Base-by-base conservation (phyloP, 805 yeast species). In the Kodamaea hsintzibuensis region DNA sequence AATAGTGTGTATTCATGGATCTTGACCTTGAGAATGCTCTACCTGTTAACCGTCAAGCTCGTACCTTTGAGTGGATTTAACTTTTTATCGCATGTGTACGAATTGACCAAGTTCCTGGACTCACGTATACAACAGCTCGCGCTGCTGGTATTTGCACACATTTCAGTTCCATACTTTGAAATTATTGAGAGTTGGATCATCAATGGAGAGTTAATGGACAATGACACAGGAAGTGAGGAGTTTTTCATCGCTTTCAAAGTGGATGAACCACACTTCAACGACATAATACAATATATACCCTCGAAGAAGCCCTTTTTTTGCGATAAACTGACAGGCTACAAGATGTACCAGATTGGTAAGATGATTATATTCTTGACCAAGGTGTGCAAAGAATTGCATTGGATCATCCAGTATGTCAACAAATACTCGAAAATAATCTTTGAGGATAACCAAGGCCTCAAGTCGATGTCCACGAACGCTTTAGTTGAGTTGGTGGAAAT, bases 281-380 rank as follows among this genome's bases (percentile, higher is more conserved):
- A 70, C 38, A 71, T 72, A 3, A 69, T 78, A 16, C 57, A 60
- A 16, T 74, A 63, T 51, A 49, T 67, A 19, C 61, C 65, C 0
- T 66, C 65, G 0, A 74, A 70, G 42, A 71, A 78, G 3, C 89
- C 89, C 7, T 82, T 82, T 57, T 64, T 83, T 35, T 58, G 77
- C 33, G 62, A 64, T 2, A 58, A 58, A 5, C 65, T 67, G 12
- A 61, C 76, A 2, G 78, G 84, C 2, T 61, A 68, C 19, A 74
- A 78, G 54, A 77, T 85, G 5, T 83, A 74, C 59, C 84, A 86
- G 49, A 83, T 88, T 16, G 99, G 99, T 0, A 84, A 86, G 57
- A 81, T 89, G 6, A 71, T 86, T 5, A 76, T 82, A 8, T 92
- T 86, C 63, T 70, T 92, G 46, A 81, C 83, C 38, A 73, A 73